These are phyloP conservation scores for Rhodotorula sp. DNA, from an alignment of 1,284 basidiomycete genomes.

Conservation along the genomic window DNA sequence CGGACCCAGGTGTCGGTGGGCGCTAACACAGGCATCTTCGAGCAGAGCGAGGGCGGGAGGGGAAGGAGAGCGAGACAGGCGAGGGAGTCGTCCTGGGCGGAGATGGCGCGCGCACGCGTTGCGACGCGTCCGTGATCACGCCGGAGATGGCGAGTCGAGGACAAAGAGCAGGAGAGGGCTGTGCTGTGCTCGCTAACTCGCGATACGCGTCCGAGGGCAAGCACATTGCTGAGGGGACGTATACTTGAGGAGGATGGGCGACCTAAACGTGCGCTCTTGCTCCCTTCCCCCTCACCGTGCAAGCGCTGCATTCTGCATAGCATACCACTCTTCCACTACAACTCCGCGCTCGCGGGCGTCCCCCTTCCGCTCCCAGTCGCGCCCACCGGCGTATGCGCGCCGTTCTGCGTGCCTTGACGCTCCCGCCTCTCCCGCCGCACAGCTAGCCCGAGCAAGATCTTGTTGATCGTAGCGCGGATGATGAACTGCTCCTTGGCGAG, in stretches of 20 bases:
- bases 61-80: neutral
- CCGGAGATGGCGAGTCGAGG: neutral
- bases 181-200: neutral
- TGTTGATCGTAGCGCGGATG: conserved; percentile 58
- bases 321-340: neutral
- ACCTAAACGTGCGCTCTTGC: no score
- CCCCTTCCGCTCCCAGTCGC: neutral
- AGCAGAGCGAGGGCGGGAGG: neutral
- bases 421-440: neutral
- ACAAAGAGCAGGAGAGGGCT: no score
- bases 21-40: neutral
- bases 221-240: no score
- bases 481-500: conserved; percentile 93
- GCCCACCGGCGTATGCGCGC: neutral
- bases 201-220: no score
- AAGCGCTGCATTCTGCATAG: no score
- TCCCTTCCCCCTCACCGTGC: no score
- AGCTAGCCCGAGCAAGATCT: conserved; percentile 44
- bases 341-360: neutral
- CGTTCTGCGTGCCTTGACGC: neutral
- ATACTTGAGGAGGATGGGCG: no score
- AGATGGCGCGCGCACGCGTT: neutral
- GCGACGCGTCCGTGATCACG: neutral
- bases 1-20: conserved; percentile 8
- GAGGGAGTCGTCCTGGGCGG: neutral